Evolutionary conservation across 306 rosid genomes (phyloP).

Genomic region (Begonia fuchsioides): DNA sequence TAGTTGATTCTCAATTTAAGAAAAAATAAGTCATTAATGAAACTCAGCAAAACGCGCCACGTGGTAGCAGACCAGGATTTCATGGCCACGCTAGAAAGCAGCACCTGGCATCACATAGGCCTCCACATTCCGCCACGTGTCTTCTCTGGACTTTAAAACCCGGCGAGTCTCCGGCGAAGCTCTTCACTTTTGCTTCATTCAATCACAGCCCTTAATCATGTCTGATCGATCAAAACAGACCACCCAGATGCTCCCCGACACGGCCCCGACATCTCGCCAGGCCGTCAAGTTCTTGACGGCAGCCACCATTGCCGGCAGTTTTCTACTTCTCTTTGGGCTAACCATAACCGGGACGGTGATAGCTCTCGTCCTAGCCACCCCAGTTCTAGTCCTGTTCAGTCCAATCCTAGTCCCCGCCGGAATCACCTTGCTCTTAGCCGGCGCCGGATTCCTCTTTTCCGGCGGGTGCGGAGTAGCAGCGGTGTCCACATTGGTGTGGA

Average conservation of each 20-base stretch:
- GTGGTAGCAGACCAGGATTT: too few species aligned
- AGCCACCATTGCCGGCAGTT: conserved; percentile 1
- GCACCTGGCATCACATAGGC: too few species aligned
- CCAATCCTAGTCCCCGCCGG: conserved; percentile 6
- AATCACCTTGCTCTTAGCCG: background rate
- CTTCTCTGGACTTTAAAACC: too few species aligned
- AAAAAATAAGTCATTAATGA: too few species aligned
- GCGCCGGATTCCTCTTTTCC: conserved; percentile 1
- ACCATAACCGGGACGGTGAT: conserved; percentile 9
- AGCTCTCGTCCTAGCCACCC: conserved; percentile 2
- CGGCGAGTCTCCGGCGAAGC: background rate
- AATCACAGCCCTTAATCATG: background rate
- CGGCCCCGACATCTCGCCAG: conserved; percentile 6
- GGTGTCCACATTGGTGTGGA: background rate
- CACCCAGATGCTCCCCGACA: background rate
- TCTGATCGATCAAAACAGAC: conserved; percentile 1
- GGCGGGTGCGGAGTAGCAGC: too few species aligned
- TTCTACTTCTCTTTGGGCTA: conserved; percentile 2
- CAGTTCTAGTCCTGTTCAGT: conserved; percentile 7
- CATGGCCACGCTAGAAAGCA: too few species aligned
- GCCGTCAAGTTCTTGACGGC: conserved; percentile 9
- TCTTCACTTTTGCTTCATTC: too few species aligned
- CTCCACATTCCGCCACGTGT: too few species aligned
- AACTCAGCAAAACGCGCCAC: too few species aligned
- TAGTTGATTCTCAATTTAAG: too few species aligned